Evolutionary conservation across 176 grass and related monocot genomes (phyloP).

Genomic region (Lolium rigidum): DNA sequence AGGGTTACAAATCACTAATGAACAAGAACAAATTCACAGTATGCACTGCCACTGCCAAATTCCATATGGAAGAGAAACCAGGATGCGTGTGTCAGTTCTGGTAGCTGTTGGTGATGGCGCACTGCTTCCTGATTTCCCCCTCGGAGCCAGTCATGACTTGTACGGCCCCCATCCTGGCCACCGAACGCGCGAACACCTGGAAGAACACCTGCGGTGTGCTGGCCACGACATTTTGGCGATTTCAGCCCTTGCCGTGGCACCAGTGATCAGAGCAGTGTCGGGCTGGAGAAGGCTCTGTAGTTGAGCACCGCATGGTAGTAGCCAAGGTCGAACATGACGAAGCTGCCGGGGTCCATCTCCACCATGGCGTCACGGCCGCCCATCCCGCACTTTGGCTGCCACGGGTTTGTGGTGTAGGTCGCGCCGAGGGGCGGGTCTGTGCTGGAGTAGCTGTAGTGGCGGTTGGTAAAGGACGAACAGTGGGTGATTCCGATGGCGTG

Average conservation of each 20-base stretch:
- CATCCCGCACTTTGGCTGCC: slow-evolving; percentile 61
- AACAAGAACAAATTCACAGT: background rate
- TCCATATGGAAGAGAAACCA: no score
- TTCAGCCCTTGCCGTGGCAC: slow-evolving; percentile 45
- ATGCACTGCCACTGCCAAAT: no score
- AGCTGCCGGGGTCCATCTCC: slow-evolving; percentile 94
- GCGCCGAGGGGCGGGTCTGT: slow-evolving; percentile 59
- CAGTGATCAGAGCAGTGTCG: slow-evolving; percentile 62
- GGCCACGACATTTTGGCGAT: background rate
- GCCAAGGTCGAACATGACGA: slow-evolving; percentile 68
- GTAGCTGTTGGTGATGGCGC: no score
- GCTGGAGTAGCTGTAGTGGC: no score
- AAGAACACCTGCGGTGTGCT: slow-evolving; percentile 55
- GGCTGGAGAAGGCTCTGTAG: slow-evolving; percentile 70
- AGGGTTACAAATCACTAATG: background rate
- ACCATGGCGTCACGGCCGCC: slow-evolving; percentile 31
- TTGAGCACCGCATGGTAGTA: slow-evolving; percentile 78
- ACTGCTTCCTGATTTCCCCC: slow-evolving; percentile 69
- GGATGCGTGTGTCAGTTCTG: no score
- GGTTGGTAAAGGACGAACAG: slow-evolving; percentile 46
- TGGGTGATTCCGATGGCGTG: slow-evolving; percentile 17
- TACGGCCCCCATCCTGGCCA: slow-evolving; percentile 61
- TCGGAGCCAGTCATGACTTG: slow-evolving; percentile 62
- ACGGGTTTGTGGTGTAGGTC: no score
- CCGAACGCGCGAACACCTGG: slow-evolving; percentile 66